Evolutionary conservation across 768 basidiomycete genomes (phyloP).

Genomic region (Nidula microcarpa): DNA sequence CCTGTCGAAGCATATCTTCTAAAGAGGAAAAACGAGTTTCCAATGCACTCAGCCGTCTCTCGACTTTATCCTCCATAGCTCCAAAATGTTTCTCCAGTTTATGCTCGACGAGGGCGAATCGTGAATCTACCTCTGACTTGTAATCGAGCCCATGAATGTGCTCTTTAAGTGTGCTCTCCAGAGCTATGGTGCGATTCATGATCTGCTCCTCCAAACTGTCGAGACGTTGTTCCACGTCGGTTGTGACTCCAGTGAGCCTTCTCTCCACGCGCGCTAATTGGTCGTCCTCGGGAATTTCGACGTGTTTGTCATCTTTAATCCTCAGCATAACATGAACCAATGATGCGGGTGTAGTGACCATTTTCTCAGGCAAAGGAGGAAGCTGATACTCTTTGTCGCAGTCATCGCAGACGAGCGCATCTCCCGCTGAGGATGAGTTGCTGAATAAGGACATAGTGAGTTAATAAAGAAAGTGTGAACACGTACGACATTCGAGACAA

Average conservation of each 20-base stretch:
- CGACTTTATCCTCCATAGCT: too few relatives aligned
- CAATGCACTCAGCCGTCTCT: too few relatives aligned
- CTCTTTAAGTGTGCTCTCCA: background rate
- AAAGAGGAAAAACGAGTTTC: too few relatives aligned
- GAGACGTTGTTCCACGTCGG: background rate
- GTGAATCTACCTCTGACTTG: too few relatives aligned
- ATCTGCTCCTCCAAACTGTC: background rate
- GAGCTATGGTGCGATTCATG: background rate
- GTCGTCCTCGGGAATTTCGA: background rate
- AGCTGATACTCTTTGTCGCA: background rate
- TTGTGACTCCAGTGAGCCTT: background rate
- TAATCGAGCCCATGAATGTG: background rate
- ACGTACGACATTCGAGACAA: background rate
- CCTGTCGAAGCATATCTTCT: too few relatives aligned
- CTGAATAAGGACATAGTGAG: background rate
- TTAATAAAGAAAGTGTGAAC: background rate
- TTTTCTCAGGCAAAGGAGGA: background rate
- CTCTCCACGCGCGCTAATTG: background rate
- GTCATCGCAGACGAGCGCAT: background rate
- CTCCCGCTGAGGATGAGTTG: background rate
- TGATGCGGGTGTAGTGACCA: background rate
- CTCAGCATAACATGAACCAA: background rate
- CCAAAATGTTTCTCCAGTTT: too few relatives aligned
- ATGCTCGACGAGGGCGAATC: too few relatives aligned
- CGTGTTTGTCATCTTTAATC: background rate